These are phyloP conservation scores for Fusarium xylarioides DNA, from an alignment of 2,329 filamentous ascomycete species.

Conservation along the genomic window DNA sequence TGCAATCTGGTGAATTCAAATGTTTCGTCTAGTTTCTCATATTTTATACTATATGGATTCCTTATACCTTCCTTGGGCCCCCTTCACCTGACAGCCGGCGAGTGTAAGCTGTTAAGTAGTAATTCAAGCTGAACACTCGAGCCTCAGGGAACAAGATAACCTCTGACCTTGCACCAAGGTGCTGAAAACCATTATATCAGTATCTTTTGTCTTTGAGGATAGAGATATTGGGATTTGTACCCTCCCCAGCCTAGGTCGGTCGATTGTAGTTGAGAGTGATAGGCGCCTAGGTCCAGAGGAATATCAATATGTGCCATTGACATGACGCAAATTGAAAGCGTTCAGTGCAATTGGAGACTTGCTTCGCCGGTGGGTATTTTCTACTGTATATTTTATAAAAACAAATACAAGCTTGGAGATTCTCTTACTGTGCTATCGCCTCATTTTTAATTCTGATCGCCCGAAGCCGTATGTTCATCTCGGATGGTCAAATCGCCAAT, in stretches of 20 bases:
- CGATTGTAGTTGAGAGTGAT: neutral
- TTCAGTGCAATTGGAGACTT: neutral
- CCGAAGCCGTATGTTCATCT: constrained; percentile 17
- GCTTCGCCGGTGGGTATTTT: neutral
- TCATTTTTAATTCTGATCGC: constrained; percentile 26
- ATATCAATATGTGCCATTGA: neutral
- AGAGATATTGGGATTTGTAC: neutral
- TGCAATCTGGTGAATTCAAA: neutral
- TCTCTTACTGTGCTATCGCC: neutral
- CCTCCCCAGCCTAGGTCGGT: neutral
- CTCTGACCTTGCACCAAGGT: neutral
- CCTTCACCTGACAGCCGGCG: neutral
- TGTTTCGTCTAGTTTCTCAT: neutral
- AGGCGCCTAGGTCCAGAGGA: neutral
- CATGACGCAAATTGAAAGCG: neutral
- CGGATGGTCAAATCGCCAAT: constrained; percentile 28
- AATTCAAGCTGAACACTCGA: neutral
- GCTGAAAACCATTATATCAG: neutral
- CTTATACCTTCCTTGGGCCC: neutral
- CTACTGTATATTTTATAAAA: neutral
- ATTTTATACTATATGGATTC: neutral
- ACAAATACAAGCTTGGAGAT: neutral
- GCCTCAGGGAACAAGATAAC: neutral
- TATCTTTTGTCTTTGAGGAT: neutral
- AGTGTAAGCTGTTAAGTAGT: neutral